These are phyloP conservation scores for Trichoderma semiorbis DNA, from an alignment of 2,329 filamentous ascomycete genomes.

Conservation along the genomic window DNA sequence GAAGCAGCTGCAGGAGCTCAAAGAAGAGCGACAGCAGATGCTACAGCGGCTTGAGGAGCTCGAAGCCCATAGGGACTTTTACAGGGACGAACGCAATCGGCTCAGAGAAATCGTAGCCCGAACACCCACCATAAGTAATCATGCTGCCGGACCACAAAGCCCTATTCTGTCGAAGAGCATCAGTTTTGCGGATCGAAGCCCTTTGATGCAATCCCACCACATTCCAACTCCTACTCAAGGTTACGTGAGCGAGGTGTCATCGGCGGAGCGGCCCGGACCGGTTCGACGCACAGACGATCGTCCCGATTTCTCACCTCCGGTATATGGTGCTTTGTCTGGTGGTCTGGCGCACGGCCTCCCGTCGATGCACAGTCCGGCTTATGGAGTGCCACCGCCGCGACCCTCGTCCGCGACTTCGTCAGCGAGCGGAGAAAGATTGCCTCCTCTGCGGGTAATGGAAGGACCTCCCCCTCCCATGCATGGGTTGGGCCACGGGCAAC, in stretches of 20 bases:
- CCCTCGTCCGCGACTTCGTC: conserved; percentile 39
- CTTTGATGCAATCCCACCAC: conserved; percentile 28
- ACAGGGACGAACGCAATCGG: conserved; percentile 68
- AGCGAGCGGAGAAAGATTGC: conserved; percentile 42
- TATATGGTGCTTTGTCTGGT: conserved; percentile 37
- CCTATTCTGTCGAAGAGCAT: conserved; percentile 39
- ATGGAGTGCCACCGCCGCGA: conserved; percentile 36
- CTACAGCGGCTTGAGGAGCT: conserved; percentile 49
- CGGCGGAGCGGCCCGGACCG: conserved; percentile 45
- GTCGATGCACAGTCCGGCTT: conserved; percentile 39
- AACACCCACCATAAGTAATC: conserved; percentile 53
- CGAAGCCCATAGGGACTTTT: conserved; percentile 67
- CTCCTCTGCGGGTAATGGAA: conserved; percentile 47
- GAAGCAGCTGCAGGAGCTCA: conserved; percentile 64
- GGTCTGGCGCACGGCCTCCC: conserved; percentile 39
- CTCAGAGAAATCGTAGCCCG: conserved; percentile 63
- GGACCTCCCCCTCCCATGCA: conserved; percentile 25
- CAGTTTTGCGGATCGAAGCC: conserved; percentile 37
- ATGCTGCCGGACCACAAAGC: conserved; percentile 52
- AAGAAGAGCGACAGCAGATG: conserved; percentile 65
- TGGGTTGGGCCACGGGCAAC: conserved; percentile 26
- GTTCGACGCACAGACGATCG: conserved; percentile 48
- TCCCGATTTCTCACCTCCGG: conserved; percentile 39
- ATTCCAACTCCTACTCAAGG: conserved; percentile 29
- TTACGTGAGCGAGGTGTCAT: conserved; percentile 42